Evolutionary conservation across 306 rosid species (phyloP).

Genomic region (Biancaea sappan): DNA sequence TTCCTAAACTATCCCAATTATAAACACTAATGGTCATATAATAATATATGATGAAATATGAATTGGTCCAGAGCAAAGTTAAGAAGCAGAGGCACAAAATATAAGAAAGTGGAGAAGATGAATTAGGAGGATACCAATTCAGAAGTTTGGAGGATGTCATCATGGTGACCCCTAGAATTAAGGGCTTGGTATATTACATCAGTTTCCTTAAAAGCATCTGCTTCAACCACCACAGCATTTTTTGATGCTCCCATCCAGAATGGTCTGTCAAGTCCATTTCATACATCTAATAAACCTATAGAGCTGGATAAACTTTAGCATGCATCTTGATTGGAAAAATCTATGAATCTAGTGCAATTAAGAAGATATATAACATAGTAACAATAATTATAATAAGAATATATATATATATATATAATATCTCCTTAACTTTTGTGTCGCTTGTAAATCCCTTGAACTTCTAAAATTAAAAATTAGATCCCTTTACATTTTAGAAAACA

Average conservation of each 20-base stretch:
- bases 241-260: conserved; percentile 69
- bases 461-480: too few relatives aligned
- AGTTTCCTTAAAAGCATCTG: conserved; percentile 93
- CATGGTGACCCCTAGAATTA: conserved; percentile 69
- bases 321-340: background rate
- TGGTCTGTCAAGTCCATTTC: conserved; percentile 49
- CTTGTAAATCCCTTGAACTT: too few relatives aligned
- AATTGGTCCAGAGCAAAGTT: background rate
- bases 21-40: background rate
- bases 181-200: conserved; percentile 78
- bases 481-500: too few relatives aligned
- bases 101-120: background rate
- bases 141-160: conserved; percentile 82
- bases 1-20: background rate
- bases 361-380: too few relatives aligned
- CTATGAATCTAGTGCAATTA: too few relatives aligned
- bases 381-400: too few relatives aligned
- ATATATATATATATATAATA: too few relatives aligned
- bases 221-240: conserved; percentile 77
- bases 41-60: too few relatives aligned
- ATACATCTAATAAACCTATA: conserved; percentile 1
- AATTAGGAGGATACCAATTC: conserved; percentile 56
- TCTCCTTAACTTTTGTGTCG: too few relatives aligned
- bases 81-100: background rate
- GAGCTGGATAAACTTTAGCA: background rate